Evolutionary conservation across 2,329 filamentous ascomycete genomes (phyloP).

Genomic region (Aureobasidium sp.): DNA sequence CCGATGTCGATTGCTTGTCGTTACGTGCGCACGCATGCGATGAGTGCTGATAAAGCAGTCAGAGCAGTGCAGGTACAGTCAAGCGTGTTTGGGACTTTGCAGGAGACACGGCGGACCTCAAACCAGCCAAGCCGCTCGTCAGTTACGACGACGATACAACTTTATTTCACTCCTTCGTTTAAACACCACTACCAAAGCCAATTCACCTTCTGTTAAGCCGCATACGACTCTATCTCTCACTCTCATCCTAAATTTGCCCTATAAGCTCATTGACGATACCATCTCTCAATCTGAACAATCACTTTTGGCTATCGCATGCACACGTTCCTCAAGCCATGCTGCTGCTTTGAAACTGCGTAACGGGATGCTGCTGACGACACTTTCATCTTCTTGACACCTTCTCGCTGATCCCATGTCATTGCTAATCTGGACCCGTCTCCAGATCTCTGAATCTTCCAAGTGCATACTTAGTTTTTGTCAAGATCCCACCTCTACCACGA

Average conservation of each 20-base stretch:
- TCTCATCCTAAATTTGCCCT: neutral
- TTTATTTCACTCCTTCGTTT: neutral
- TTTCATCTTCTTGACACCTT: neutral
- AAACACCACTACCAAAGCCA: neutral
- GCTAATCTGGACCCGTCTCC: neutral
- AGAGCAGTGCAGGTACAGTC: neutral
- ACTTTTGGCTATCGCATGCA: neutral
- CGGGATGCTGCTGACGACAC: neutral
- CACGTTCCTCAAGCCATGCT: neutral
- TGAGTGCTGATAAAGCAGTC: neutral
- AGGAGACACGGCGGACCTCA: neutral
- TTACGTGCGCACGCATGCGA: slow-evolving; percentile 7
- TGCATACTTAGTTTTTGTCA: neutral
- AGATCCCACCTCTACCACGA: neutral
- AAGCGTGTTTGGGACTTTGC: slow-evolving; percentile 3
- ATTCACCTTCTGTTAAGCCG: neutral
- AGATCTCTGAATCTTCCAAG: neutral
- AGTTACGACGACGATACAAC: neutral
- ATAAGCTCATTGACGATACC: neutral
- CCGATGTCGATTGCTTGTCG: neutral
- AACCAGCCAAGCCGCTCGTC: neutral
- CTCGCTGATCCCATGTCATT: neutral
- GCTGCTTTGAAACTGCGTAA: neutral
- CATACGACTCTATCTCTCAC: neutral
- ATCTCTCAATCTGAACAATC: neutral